A percentile compares a stretch with the other conserved stretches of the same genome.
Conservation (phyloP, 1,284 basidiomycete species). For the Tetrapyrgos nigripes region DNA sequence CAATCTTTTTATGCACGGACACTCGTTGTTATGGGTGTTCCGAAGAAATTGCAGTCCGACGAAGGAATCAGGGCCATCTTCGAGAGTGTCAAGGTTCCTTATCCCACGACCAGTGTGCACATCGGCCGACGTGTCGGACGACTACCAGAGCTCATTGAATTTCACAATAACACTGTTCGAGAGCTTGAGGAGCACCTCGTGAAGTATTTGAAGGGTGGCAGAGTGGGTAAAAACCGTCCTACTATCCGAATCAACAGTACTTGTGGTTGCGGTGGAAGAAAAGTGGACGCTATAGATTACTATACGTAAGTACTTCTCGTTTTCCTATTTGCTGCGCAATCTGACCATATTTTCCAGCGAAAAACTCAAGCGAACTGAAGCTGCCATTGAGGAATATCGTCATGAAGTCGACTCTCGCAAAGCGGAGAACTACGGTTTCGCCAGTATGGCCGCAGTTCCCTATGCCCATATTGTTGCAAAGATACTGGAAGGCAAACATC, state of each 20-base stretch:
- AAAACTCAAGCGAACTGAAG: slow-evolving; percentile 79
- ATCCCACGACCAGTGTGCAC: slow-evolving; percentile 85
- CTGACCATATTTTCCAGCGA: slow-evolving; percentile 45
- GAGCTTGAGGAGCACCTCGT: slow-evolving; percentile 87
- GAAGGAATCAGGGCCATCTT: slow-evolving; percentile 78
- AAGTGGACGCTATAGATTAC: slow-evolving; percentile 85
- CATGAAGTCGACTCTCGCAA: slow-evolving; percentile 76
- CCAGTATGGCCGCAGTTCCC: slow-evolving; percentile 91
- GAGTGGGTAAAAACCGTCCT: slow-evolving; percentile 77
- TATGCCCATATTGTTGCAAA: slow-evolving; percentile 89
- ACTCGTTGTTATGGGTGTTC: slow-evolving; percentile 75
- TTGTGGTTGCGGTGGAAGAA: slow-evolving; percentile 76
- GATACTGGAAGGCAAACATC: slow-evolving; percentile 68
- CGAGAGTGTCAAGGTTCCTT: slow-evolving; percentile 76
- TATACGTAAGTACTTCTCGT: slow-evolving; percentile 63
- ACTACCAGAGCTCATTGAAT: slow-evolving; percentile 81
- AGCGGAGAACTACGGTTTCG: slow-evolving; percentile 92
- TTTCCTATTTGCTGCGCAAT: slow-evolving; percentile 9
- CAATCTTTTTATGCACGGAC: slow-evolving; percentile 84
- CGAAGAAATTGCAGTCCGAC: slow-evolving; percentile 79
- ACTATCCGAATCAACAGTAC: slow-evolving; percentile 75
- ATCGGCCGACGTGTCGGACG: slow-evolving; percentile 79
- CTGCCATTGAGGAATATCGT: slow-evolving; percentile 81
- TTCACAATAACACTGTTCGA: slow-evolving; percentile 86
- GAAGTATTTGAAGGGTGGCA: slow-evolving; percentile 83